These are phyloP conservation scores for Hypoxylon subgilvum DNA, from an alignment of 495 filamentous ascomycete species.

Conservation along the genomic window DNA sequence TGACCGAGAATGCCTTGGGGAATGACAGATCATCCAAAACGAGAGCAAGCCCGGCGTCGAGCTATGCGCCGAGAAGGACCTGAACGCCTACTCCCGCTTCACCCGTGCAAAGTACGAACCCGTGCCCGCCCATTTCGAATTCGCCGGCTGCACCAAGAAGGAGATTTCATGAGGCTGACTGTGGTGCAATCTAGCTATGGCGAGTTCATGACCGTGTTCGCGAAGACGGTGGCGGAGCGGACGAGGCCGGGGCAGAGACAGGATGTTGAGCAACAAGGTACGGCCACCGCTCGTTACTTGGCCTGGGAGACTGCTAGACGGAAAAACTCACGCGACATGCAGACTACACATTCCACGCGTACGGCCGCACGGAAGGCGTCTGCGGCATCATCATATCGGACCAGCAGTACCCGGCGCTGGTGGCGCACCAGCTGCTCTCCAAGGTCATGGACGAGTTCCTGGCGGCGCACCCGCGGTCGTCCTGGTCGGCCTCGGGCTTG, in stretches of 20 bases:
- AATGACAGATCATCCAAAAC: constrained; percentile 79
- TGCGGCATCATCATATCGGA: constrained; percentile 88
- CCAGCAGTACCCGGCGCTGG: constrained; percentile 85
- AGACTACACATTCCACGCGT: constrained; percentile 88
- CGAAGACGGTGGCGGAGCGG: constrained; percentile 76
- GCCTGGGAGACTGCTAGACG: not conserved
- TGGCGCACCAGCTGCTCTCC: constrained; percentile 91
- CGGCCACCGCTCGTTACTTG: constrained; percentile 23
- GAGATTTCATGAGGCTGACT: constrained; percentile 21
- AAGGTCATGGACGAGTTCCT: constrained; percentile 96
- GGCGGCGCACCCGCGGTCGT: constrained; percentile 71
- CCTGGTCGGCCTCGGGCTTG: constrained; percentile 62
- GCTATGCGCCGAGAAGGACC: constrained; percentile 79
- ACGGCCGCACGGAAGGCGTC: constrained; percentile 85
- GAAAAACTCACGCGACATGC: constrained; percentile 2
- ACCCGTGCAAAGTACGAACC: constrained; percentile 68
- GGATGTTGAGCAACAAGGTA: constrained; percentile 87
- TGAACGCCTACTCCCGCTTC: constrained; percentile 81
- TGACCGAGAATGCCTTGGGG: not conserved
- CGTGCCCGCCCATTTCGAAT: not conserved
- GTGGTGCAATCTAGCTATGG: constrained; percentile 49
- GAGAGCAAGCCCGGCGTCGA: constrained; percentile 78
- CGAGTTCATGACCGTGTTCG: constrained; percentile 74
- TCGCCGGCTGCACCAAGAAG: not conserved
- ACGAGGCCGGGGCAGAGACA: constrained; percentile 87